Percentiles rank a stretch among this genome's conserved stretches.
These are phyloP conservation scores for Starmerella ratchasimensis DNA, from an alignment of 805 yeast genomes.

Conservation along the genomic window DNA sequence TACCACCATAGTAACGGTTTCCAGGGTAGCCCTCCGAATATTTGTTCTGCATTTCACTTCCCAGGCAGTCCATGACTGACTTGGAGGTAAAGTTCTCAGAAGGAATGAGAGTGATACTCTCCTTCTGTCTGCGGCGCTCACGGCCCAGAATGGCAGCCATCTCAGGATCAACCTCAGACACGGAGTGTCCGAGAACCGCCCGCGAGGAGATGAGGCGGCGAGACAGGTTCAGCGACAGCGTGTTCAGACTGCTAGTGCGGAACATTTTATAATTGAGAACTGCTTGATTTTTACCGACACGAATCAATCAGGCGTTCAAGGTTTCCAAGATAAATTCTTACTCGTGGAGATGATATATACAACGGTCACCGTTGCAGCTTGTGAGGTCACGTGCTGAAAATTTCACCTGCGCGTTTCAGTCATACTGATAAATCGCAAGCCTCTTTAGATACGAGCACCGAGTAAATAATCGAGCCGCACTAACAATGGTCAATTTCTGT, in stretches of 20 bases:
- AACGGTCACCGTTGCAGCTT: too few relatives aligned
- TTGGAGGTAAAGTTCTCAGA: slow-evolving; percentile 93
- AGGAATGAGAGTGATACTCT: slow-evolving; percentile 84
- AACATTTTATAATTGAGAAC: not conserved
- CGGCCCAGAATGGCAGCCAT: slow-evolving; percentile 61
- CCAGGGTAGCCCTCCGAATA: slow-evolving; percentile 98
- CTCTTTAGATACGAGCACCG: too few relatives aligned
- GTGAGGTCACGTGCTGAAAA: too few relatives aligned
- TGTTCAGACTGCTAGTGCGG: not conserved
- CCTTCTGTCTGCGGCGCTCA: slow-evolving; percentile 77
- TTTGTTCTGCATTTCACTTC: slow-evolving; percentile 94
- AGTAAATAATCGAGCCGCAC: too few relatives aligned
- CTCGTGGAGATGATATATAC: too few relatives aligned
- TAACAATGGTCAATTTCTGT: too few relatives aligned
- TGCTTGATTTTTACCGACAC: too few relatives aligned
- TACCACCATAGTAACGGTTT: slow-evolving; percentile 96
- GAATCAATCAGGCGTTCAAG: too few relatives aligned
- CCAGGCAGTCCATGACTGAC: slow-evolving; percentile 85
- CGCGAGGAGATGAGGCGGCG: slow-evolving; percentile 12
- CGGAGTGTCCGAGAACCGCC: slow-evolving; percentile 14
- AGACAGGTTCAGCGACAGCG: not conserved
- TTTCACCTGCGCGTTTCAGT: too few relatives aligned
- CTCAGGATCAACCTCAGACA: slow-evolving; percentile 49
- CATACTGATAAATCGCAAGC: too few relatives aligned
- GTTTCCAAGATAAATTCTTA: too few relatives aligned